Base-by-base conservation (phyloP, 1,284 basidiomycete species). In the Kalmanozyma brasiliensis region DNA sequence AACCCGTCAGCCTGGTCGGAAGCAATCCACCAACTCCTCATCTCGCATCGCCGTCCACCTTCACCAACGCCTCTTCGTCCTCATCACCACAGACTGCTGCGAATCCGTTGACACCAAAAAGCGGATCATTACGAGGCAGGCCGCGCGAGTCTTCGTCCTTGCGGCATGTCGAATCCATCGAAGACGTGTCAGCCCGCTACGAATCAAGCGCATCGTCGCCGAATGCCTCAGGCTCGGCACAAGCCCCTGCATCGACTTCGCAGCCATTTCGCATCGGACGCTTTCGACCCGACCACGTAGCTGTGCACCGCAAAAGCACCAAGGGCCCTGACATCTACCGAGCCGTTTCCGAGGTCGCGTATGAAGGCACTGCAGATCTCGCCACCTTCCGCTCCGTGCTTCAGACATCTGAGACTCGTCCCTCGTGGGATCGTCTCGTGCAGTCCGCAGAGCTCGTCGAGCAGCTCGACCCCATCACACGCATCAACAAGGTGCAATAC, bases 401-500 rank as follows among this genome's bases (percentile, higher is more conserved):
- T 30, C 86, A 87, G 1, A 94, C 93, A 0, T 90, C 92, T 1
- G 92, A 96, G 81, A 86, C 94, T 17, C 84, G 92, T 10, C 37
- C 63, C 7, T 43, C 52, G 82, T 84, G 94, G 94, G 94, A 98
- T 80, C 90, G 91, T 14, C 89, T 94, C 55, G 94, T 97, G 9
- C 92, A 96, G 73, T 87, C 89, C 37, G 88, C 92, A 1, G 88
- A 89, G 72, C 84, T 93, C 16, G 83, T 98, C 38, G 94, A 97
- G 82, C 86, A 93, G 83, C 87, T 95, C 56, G 94, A 95, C 80
- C 88, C 89, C 24, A 87, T 87, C 59, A 95, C 93, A 4, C 86
- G 92, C 61, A 90, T 98, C 74, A 87, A 87, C 47, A 93, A 91
- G 84, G 94, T 93, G 0, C 91, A 93, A 74, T 98, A 92, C 81